Base-by-base conservation (phyloP, 2,329 filamentous ascomycete genomes). In the Sarocladium oryzae region DNA sequence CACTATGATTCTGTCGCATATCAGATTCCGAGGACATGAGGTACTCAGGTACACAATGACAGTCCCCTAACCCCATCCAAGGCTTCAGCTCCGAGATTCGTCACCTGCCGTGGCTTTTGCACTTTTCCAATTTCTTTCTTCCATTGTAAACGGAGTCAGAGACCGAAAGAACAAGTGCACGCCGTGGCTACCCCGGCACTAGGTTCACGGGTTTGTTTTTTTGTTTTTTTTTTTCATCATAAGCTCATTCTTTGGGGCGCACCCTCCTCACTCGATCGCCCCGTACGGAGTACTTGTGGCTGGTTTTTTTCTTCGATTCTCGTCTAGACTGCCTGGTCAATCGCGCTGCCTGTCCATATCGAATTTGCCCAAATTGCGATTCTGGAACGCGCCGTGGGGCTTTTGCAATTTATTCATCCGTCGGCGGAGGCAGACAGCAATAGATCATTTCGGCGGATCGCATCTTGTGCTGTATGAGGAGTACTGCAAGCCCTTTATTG, bases 51-150 rank as follows among this genome's bases (percentile, higher is more conserved):
- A n/a, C n/a, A 7, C 9, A 10, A 5, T 28, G 4, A 28, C 18
- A 24, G 40, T 40, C 18, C 24, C 24, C 24, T 45, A 45, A 4
- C 30, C 40, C 40, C 26, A 48, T 24, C 26, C 28, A 13, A 33
- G 13, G 7, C 4, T 21, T 32, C 43, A 48, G 43, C 43, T 33
- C 43, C 43, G 43, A 48, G n/a, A 48, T 48, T 48, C 26, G 43
- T 48, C 43, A 32, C 26, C 43, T 48, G 24, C 11, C 40, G 40
- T 45, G 23, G 40, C 40, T n/a, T 28, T 5, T 28, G 15, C 8
- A 9, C 33, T 9, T n/a, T n/a, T n/a, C n/a, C n/a, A n/a, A n/a
- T 36, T 36, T 36, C 15, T n/a, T 36, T 8, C 33, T 36, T 36
- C 33, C 11, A 15, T n/a, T 20, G 16, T 6, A 15, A 40, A 20